Percentiles rank a stretch among this genome's conserved stretches.
Evolutionary conservation across 2,329 filamentous ascomycete genomes (phyloP).

Genomic region (Ambrosiella cleistominuta): DNA sequence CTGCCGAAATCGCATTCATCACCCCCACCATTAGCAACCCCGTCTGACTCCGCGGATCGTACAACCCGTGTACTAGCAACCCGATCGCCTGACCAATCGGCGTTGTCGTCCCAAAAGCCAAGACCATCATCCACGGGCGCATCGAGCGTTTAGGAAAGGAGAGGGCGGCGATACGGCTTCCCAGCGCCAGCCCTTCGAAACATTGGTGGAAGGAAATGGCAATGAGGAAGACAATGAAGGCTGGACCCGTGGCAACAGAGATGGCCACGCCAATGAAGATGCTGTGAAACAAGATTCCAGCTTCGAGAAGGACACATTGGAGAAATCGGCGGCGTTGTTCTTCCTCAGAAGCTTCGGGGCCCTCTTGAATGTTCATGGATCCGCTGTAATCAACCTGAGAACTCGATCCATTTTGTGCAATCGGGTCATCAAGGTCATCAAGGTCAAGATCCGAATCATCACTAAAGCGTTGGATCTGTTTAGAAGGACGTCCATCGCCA

Average conservation of each 20-base stretch:
- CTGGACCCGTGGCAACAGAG: slow-evolving; percentile 61
- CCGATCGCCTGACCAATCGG: slow-evolving; percentile 74
- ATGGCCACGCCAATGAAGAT: slow-evolving; percentile 79
- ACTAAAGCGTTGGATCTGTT: slow-evolving; percentile 8
- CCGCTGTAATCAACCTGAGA: slow-evolving; percentile 15
- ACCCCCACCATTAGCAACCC: slow-evolving; percentile 69
- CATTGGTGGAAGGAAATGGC: slow-evolving; percentile 76
- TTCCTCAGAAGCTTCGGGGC: slow-evolving; percentile 23
- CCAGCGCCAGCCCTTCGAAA: slow-evolving; percentile 74
- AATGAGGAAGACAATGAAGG: slow-evolving; percentile 62
- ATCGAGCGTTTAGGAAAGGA: slow-evolving; percentile 56
- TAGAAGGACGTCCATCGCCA: slow-evolving; percentile 14
- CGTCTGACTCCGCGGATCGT: slow-evolving; percentile 59
- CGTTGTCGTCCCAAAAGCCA: slow-evolving; percentile 60
- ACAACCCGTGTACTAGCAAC: slow-evolving; percentile 57
- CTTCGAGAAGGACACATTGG: slow-evolving; percentile 65
- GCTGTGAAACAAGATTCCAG: slow-evolving; percentile 70
- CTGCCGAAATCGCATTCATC: slow-evolving; percentile 73
- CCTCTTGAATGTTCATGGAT: slow-evolving; percentile 10
- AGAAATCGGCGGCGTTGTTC: slow-evolving; percentile 50
- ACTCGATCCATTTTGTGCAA: slow-evolving; percentile 16
- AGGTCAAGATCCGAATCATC: slow-evolving; percentile 37
- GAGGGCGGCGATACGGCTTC: slow-evolving; percentile 64
- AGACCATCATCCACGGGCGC: slow-evolving; percentile 69
- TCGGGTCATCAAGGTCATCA: slow-evolving; percentile 34